Conservation (phyloP, 495 filamentous ascomycete genomes). For the Pyrenopolyporus hunteri region DNA sequence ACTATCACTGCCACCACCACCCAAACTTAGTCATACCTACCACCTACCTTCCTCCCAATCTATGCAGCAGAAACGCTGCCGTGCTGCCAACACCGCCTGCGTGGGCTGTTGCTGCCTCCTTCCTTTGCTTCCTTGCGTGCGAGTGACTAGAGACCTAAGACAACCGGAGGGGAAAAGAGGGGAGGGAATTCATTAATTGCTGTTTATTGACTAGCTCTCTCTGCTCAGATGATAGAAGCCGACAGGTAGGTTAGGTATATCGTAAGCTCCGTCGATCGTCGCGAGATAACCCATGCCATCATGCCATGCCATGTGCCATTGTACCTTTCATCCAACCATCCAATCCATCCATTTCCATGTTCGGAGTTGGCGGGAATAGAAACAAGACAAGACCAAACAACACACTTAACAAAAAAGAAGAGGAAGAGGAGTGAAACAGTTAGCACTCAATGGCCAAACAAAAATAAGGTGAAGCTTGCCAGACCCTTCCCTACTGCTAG, state of each 20-base stretch:
- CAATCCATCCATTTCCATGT: no score
- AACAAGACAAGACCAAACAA: not conserved
- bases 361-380: no score
- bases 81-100: not conserved
- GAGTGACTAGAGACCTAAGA: not conserved
- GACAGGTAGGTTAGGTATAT: slow-evolving; percentile 31
- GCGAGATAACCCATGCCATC: no score
- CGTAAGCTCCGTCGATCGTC: no score
- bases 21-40: no score
- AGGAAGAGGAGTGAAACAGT: slow-evolving; percentile 3
- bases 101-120: slow-evolving; percentile 1
- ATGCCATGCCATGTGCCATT: no score
- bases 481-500: slow-evolving; percentile 17
- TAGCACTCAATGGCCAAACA: slow-evolving; percentile 6
- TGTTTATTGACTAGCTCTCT: slow-evolving; percentile 9
- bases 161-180: not conserved
- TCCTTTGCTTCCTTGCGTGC: no score
- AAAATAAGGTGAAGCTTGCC: slow-evolving; percentile 17
- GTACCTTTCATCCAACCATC: no score
- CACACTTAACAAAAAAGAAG: not conserved
- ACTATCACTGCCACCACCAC: no score
- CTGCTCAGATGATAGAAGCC: slow-evolving; percentile 7
- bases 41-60: no score
- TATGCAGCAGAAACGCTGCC: no score
- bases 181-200: slow-evolving; percentile 11